Evolutionary conservation across 1,284 basidiomycete species (phyloP).

Genomic region (Puccinia coronata): DNA sequence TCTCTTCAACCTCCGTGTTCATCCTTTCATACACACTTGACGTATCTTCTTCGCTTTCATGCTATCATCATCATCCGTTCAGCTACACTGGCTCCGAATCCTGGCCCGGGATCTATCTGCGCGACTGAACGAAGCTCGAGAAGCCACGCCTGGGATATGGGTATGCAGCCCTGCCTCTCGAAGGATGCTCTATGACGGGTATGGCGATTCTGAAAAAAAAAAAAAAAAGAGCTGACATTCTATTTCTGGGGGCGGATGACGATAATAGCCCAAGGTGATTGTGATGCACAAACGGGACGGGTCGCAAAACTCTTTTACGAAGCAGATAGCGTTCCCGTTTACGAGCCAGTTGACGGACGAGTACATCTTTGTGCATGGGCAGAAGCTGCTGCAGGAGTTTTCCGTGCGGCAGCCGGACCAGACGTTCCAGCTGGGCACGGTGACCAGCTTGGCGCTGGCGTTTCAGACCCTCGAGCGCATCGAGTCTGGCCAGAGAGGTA

Average conservation of each 20-base stretch:
- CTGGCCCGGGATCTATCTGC: conserved; percentile 31
- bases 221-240: neutral
- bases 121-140: conserved; percentile 38
- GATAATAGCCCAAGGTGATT: conserved; percentile 40
- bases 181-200: too few relatives aligned
- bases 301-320: conserved; percentile 49
- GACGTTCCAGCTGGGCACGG: conserved; percentile 1
- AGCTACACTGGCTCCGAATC: conserved; percentile 42
- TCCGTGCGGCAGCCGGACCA: neutral
- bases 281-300: conserved; percentile 44
- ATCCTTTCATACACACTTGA: too few relatives aligned
- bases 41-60: too few relatives aligned
- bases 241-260: too few relatives aligned
- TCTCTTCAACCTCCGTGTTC: neutral
- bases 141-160: conserved; percentile 36
- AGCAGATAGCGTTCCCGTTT: conserved; percentile 57
- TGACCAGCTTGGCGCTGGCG: conserved; percentile 32
- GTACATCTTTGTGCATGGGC: conserved; percentile 72
- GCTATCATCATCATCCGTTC: neutral
- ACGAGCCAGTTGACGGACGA: conserved; percentile 53
- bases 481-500: conserved; percentile 33
- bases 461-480: conserved; percentile 37
- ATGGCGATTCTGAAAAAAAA: too few relatives aligned
- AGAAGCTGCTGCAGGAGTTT: conserved; percentile 84
- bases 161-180: neutral